phyloP scores from a whole-genome alignment of 371 early-diverging fungal genomes.

The Basidiobolus meristosporus region DNA sequence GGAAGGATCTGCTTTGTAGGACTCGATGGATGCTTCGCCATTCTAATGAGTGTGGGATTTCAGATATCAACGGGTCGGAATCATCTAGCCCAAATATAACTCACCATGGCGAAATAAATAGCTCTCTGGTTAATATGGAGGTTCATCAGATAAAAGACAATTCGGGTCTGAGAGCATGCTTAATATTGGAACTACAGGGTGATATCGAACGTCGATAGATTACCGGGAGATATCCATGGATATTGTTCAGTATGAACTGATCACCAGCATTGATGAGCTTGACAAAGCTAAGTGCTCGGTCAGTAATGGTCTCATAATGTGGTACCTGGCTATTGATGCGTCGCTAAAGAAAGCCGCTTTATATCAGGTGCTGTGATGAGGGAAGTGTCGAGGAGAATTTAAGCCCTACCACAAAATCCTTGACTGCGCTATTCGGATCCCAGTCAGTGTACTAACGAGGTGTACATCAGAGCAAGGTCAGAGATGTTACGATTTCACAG shows the following conservation, averaged over 20 bases:
- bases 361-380: conserved; percentile 58
- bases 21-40: background rate
- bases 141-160: conserved; percentile 81
- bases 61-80: background rate
- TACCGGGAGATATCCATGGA: conserved; percentile 59
- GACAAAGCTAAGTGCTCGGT: conserved; percentile 41
- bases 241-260: conserved; percentile 67
- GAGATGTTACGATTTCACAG: too few species aligned
- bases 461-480: background rate
- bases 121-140: conserved; percentile 66
- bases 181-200: conserved; percentile 37
- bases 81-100: too few species aligned
- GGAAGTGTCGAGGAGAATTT: background rate
- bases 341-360: conserved; percentile 14
- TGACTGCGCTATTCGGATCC: conserved; percentile 61
- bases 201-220: too few species aligned
- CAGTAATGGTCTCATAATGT: conserved; percentile 61
- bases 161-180: conserved; percentile 45
- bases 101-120: conserved; percentile 78
- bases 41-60: too few species aligned
- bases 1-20: too few species aligned
- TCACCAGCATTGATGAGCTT: conserved; percentile 85
- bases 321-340: conserved; percentile 65
- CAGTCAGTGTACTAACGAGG: conserved; percentile 27
- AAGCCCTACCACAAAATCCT: conserved; percentile 49